Percentiles rank a stretch among this genome's conserved stretches.
These are phyloP conservation scores for Cornus suecica DNA, from an alignment of 148 eudicot species.

Conservation along the genomic window DNA sequence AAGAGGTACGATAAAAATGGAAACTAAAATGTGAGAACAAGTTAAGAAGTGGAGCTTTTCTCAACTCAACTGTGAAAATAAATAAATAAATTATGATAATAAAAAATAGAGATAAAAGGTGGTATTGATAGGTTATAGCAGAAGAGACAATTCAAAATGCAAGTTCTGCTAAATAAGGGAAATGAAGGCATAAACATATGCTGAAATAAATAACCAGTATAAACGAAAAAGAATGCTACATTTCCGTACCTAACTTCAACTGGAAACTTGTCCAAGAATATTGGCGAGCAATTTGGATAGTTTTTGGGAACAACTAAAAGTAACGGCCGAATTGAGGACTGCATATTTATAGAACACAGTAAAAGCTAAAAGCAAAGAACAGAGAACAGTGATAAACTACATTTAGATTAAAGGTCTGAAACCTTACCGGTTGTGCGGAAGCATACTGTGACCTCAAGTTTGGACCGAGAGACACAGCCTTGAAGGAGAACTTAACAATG, in stretches of 20 bases:
- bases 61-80: too few relatives aligned
- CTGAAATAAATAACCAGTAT: not conserved
- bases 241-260: conserved; percentile 67
- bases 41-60: not conserved
- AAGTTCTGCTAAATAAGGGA: not conserved
- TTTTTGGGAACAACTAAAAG: conserved; percentile 74
- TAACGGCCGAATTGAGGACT: conserved; percentile 92
- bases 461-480: conserved; percentile 79
- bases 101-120: not conserved
- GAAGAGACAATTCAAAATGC: too few relatives aligned
- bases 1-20: too few relatives aligned
- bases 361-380: conserved; percentile 14
- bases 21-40: not conserved
- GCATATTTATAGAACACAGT: conserved; percentile 28
- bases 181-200: not conserved
- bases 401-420: not conserved
- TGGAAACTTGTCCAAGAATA: conserved; percentile 88
- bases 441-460: conserved; percentile 73
- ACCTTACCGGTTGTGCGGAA: conserved; percentile 79
- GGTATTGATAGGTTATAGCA: not conserved
- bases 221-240: not conserved
- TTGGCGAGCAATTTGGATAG: conserved; percentile 87
- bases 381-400: not conserved
- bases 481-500: conserved; percentile 66
- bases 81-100: too few relatives aligned